Conservation (phyloP, 257 asterid genomes). For the Asclepias syriaca region DNA sequence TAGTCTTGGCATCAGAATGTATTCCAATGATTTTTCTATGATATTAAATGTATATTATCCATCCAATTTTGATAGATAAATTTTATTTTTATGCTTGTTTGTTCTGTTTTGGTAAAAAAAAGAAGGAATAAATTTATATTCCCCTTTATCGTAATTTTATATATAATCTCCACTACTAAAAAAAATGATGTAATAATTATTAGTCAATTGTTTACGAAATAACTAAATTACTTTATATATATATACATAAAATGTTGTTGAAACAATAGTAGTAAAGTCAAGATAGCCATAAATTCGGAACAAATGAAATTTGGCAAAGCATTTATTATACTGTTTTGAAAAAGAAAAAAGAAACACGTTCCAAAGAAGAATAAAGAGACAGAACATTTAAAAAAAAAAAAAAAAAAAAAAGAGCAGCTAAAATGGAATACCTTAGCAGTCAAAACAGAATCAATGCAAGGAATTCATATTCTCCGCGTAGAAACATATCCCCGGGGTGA, state of each 20-base stretch:
- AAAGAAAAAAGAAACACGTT: too few species aligned
- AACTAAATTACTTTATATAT: too few species aligned
- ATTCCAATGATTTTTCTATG: neutral
- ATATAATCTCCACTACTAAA: too few species aligned
- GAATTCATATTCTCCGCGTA: constrained; percentile 14
- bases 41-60: neutral
- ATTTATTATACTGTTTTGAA: neutral
- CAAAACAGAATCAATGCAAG: constrained; percentile 11
- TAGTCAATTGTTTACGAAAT: too few species aligned
- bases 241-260: too few species aligned
- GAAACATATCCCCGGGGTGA: neutral
- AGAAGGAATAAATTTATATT: too few species aligned
- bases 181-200: neutral
- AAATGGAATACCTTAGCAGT: constrained; percentile 1
- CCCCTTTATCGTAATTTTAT: too few species aligned
- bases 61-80: neutral
- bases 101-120: neutral
- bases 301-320: neutral
- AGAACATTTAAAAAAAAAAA: neutral
- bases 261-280: neutral
- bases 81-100: neutral
- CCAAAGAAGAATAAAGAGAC: constrained; percentile 4
- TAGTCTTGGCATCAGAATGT: neutral
- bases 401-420: constrained; percentile 1
- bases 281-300: neutral